Conservation (phyloP, 202 grass and related monocot genomes). For the Schoenoplectus triqueter region DNA sequence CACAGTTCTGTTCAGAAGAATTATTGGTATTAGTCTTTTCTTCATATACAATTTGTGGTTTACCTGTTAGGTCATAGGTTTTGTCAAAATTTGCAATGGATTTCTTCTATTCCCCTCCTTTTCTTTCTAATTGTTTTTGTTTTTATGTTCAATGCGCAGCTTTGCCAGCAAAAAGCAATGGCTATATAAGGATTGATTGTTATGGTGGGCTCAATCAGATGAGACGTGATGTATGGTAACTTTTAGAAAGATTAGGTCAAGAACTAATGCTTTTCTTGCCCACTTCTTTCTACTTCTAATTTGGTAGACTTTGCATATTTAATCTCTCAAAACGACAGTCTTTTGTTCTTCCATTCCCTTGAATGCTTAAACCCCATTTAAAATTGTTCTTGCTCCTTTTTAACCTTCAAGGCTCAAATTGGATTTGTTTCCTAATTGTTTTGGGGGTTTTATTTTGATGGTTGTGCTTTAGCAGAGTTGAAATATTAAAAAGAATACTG, state of each 20-base stretch:
- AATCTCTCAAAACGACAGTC: background rate
- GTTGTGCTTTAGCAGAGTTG: background rate
- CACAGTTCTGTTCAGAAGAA: no score
- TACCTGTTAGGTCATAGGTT: no score
- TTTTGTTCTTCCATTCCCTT: background rate
- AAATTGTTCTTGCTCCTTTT: background rate
- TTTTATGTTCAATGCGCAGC: constrained; percentile 45
- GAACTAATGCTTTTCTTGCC: background rate
- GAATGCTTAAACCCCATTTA: constrained; percentile 10
- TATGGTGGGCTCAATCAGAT: constrained; percentile 96
- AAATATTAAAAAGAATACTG: background rate
- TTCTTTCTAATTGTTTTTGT: background rate
- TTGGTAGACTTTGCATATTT: constrained; percentile 9
- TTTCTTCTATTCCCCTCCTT: background rate
- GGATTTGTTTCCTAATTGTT: constrained; percentile 12
- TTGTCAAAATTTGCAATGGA: no score
- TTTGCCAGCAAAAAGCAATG: constrained; percentile 50
- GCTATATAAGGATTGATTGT: constrained; percentile 84
- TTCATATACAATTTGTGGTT: no score
- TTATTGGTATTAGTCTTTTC: no score
- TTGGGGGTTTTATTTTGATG: background rate
- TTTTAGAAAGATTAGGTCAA: background rate
- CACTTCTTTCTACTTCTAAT: background rate
- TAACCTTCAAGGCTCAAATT: background rate
- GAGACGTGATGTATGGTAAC: constrained; percentile 89